Percentiles rank a stretch among this genome's conserved stretches.
phyloP scores from a whole-genome alignment of 306 rosid genomes.

The Pyrus betulifolia region DNA sequence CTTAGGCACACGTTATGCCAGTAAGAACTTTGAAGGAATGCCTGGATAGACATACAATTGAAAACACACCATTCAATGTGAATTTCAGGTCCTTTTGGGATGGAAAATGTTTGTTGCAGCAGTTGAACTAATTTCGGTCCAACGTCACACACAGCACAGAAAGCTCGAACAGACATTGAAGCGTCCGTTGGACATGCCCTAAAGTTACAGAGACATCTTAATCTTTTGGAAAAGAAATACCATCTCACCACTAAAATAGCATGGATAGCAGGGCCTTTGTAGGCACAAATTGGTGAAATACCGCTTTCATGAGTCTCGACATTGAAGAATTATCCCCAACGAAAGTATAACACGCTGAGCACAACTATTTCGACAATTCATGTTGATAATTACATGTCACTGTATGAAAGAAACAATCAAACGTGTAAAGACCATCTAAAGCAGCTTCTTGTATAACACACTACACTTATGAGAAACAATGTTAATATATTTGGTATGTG shows the following conservation, averaged over 20 bases:
- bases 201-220: not conserved
- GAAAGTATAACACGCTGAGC: not conserved
- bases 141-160: not conserved
- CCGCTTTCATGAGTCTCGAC: not conserved
- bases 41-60: no score
- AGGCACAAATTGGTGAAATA: not conserved
- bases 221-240: not conserved
- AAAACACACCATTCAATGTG: not conserved
- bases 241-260: not conserved
- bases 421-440: not conserved
- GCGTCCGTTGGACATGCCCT: not conserved
- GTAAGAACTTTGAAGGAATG: no score
- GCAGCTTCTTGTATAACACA: not conserved
- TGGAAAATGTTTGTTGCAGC: not conserved
- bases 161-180: not conserved
- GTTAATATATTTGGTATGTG: not conserved
- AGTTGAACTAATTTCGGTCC: not conserved
- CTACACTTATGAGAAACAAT: not conserved
- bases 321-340: not conserved
- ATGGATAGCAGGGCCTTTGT: not conserved
- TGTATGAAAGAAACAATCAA: not conserved
- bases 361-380: not conserved
- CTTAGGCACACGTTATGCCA: not conserved
- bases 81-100: no score
- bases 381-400: not conserved